phyloP scores from a whole-genome alignment of 129 eudicot species.

The Artemisia argyi region DNA sequence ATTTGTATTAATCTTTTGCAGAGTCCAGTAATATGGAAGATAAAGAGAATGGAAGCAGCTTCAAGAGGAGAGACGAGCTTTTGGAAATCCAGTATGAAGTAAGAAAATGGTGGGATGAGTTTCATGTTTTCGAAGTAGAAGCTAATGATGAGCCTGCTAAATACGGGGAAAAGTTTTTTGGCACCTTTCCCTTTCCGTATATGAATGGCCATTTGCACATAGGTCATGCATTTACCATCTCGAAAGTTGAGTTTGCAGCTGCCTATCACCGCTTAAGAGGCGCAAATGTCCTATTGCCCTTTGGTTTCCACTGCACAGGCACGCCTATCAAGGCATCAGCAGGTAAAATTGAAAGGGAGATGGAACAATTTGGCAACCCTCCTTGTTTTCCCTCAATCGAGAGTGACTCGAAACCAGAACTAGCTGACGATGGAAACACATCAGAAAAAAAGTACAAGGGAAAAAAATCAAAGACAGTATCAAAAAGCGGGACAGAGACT shows the following conservation, averaged over 20 bases:
- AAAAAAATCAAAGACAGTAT: conserved; percentile 70
- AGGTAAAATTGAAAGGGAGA: conserved; percentile 71
- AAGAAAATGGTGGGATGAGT: conserved; percentile 65
- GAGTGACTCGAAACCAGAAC: conserved; percentile 37
- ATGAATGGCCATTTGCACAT: conserved; percentile 84
- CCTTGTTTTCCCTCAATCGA: conserved; percentile 52
- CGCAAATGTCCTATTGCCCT: conserved; percentile 82
- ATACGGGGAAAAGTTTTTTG: conserved; percentile 73
- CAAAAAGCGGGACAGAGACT: conserved; percentile 61
- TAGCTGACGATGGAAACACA: conserved; percentile 32
- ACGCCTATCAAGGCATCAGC: conserved; percentile 98
- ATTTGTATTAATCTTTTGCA: conserved; percentile 1
- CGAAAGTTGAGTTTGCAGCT: conserved; percentile 82
- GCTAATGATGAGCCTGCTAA: conserved; percentile 53
- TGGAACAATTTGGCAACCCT: conserved; percentile 66
- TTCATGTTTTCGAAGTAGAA: conserved; percentile 59
- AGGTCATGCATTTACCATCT: conserved; percentile 82
- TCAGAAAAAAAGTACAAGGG: conserved; percentile 64
- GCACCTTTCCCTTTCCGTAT: conserved; percentile 82
- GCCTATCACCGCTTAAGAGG: conserved; percentile 79
- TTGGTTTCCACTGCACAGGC: conserved; percentile 86
- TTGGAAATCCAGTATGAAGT: conserved; percentile 54
- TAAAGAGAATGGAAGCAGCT: conserved; percentile 54
- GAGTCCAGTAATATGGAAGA: conserved; percentile 42
- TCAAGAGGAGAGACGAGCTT: conserved; percentile 68